Conservation (phyloP, 441 rosid genomes). For the Melastoma candidum region DNA sequence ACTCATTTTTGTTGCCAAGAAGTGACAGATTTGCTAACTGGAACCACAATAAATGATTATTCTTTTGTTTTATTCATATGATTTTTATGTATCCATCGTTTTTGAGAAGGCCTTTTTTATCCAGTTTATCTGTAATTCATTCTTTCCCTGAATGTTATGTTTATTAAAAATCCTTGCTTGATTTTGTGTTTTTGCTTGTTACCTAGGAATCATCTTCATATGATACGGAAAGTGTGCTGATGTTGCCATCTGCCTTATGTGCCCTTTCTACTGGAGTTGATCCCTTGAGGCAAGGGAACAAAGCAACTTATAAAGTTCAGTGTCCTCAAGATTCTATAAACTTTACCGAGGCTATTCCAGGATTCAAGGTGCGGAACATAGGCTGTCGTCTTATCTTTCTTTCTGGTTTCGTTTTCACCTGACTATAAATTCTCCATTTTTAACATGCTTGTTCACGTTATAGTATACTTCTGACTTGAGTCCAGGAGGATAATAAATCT, state of each 20-base stretch:
- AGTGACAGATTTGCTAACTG: no score
- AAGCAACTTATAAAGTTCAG: conserved; percentile 25
- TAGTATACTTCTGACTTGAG: conserved; percentile 13
- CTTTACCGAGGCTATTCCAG: conserved; percentile 33
- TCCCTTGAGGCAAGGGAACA: conserved; percentile 33
- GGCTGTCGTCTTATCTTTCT: conserved; percentile 14
- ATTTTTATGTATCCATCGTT: no score
- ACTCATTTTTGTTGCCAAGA: no score
- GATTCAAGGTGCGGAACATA: conserved; percentile 46
- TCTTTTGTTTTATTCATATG: no score
- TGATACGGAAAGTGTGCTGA: conserved; percentile 43
- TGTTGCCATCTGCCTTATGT: conserved; percentile 78
- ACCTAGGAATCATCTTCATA: conserved; percentile 46
- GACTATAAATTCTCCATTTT: not conserved
- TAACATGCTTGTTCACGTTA: conserved; percentile 4
- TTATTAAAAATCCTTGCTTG: no score
- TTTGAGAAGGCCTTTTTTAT: no score
- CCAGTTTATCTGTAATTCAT: no score
- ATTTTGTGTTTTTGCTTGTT: not conserved
- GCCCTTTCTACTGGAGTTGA: conserved; percentile 74
- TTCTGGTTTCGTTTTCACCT: not conserved
- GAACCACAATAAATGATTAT: no score
- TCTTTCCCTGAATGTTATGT: no score
- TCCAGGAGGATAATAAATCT: conserved; percentile 42
- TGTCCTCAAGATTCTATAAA: conserved; percentile 22